Conservation (phyloP, 805 yeast genomes). For the Clavispora asparagi region DNA sequence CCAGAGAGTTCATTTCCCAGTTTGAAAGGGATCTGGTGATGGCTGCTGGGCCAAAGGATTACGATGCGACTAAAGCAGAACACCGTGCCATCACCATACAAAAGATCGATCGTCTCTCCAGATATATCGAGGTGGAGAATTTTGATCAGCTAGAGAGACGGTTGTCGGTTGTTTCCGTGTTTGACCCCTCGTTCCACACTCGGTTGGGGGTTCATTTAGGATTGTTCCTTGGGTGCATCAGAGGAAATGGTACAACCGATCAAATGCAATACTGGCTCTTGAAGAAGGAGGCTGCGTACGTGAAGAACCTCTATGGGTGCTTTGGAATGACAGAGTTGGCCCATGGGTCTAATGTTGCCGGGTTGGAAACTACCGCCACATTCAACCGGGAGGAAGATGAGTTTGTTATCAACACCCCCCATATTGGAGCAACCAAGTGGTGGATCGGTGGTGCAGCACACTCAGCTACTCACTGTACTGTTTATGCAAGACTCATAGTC, state of each 20-base stretch:
- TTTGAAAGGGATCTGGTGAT: conserved; percentile 66
- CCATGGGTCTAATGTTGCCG: conserved; percentile 81
- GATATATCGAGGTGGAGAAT: conserved; percentile 50
- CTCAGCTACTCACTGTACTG: conserved; percentile 83
- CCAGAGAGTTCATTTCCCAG: conserved; percentile 50
- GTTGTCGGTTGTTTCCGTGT: conserved; percentile 51
- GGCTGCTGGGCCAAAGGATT: conserved; percentile 47
- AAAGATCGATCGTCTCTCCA: conserved; percentile 57
- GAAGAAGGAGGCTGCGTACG: conserved; percentile 55
- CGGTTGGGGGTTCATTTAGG: conserved; percentile 88
- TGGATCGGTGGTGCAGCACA: conserved; percentile 99
- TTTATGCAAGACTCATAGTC: conserved; percentile 78
- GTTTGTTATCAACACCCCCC: conserved; percentile 79
- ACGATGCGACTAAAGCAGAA: conserved; percentile 51
- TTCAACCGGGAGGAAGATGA: conserved; percentile 61
- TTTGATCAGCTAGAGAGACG: conserved; percentile 51
- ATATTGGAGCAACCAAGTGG: conserved; percentile 93
- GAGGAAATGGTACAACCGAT: conserved; percentile 82
- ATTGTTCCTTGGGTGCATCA: conserved; percentile 71
- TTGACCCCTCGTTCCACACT: conserved; percentile 78
- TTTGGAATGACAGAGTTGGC: conserved; percentile 64
- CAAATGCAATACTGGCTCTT: conserved; percentile 82
- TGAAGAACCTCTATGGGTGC: conserved; percentile 58
- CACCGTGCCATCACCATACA: conserved; percentile 57
- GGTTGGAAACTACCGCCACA: conserved; percentile 86